Evolutionary conservation across 2,329 filamentous ascomycete genomes (phyloP).

Genomic region (Clarireedia homoeocarpa): DNA sequence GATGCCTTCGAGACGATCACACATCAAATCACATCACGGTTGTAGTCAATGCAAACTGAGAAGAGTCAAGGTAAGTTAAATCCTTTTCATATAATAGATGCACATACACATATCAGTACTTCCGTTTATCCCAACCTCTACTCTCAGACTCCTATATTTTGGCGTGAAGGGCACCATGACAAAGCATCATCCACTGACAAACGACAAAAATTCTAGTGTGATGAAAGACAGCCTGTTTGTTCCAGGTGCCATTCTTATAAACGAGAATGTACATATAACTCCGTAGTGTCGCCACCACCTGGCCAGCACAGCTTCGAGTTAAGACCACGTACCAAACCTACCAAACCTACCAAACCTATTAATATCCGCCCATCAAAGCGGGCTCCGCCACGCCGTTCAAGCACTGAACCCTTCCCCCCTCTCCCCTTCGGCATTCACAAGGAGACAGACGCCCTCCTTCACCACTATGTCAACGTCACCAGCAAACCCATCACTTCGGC

Average conservation of each 20-base stretch:
- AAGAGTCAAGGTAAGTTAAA: slow-evolving; percentile 2
- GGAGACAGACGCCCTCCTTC: not conserved
- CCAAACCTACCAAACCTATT: not conserved
- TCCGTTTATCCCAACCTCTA: not conserved
- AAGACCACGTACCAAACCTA: not conserved
- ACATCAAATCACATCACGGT: slow-evolving; percentile 8
- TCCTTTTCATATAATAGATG: not conserved
- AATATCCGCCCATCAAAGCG: not conserved
- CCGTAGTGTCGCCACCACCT: not conserved
- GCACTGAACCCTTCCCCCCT: not conserved
- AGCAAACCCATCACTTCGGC: not conserved
- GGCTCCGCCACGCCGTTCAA: not conserved
- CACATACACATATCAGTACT: not conserved
- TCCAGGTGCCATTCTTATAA: slow-evolving; percentile 4
- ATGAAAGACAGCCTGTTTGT: slow-evolving; percentile 3
- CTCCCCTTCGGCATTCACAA: not conserved
- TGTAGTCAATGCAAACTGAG: slow-evolving; percentile 5
- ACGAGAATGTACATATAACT: slow-evolving; percentile 6
- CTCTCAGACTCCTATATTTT: not conserved
- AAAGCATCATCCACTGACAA: not conserved
- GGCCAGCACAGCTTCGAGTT: slow-evolving; percentile 6
- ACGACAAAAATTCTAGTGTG: not conserved
- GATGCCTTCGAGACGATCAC: slow-evolving; percentile 6
- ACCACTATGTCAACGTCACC: slow-evolving; percentile 3
- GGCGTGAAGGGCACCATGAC: too few relatives aligned